phyloP scores from a whole-genome alignment of 176 grass and related monocot genomes.

The Phragmites australis region DNA sequence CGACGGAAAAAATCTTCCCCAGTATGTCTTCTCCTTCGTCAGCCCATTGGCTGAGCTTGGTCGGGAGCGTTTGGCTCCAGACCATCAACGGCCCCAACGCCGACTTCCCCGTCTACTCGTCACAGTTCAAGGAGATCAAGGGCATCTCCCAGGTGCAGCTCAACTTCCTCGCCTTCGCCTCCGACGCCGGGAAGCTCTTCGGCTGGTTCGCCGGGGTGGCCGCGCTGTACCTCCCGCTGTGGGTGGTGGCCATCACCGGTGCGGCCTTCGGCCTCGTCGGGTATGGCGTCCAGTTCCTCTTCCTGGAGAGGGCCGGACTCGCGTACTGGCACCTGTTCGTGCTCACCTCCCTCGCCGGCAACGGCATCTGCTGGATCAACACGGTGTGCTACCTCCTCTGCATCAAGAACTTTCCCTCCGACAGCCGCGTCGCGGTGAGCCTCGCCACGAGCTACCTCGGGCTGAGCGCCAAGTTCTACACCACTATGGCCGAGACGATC shows the following conservation, averaged over 20 bases:
- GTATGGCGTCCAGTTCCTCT: constrained; percentile 85
- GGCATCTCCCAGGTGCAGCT: constrained; percentile 81
- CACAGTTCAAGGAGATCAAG: constrained; percentile 80
- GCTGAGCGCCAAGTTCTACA: constrained; percentile 89
- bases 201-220: constrained; percentile 88
- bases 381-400: constrained; percentile 93
- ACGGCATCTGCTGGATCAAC: constrained; percentile 98
- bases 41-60: constrained; percentile 77
- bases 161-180: constrained; percentile 92
- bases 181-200: constrained; percentile 88
- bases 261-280: constrained; percentile 68
- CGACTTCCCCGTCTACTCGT: constrained; percentile 96
- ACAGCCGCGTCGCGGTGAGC: constrained; percentile 77
- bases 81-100: constrained; percentile 86
- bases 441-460: constrained; percentile 88
- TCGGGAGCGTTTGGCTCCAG: constrained; percentile 92
- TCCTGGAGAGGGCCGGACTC: constrained; percentile 53
- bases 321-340: constrained; percentile 79
- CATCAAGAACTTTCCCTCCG: constrained; percentile 77
- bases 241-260: constrained; percentile 63
- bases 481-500: constrained; percentile 51
- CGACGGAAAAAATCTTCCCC: constrained; percentile 5
- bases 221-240: constrained; percentile 63
- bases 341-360: constrained; percentile 85
- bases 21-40: constrained; percentile 61